Evolutionary conservation across 345 rosid species (phyloP), one percentile per base, ranked within the genome.

Genomic region (Brassica incana): DNA sequence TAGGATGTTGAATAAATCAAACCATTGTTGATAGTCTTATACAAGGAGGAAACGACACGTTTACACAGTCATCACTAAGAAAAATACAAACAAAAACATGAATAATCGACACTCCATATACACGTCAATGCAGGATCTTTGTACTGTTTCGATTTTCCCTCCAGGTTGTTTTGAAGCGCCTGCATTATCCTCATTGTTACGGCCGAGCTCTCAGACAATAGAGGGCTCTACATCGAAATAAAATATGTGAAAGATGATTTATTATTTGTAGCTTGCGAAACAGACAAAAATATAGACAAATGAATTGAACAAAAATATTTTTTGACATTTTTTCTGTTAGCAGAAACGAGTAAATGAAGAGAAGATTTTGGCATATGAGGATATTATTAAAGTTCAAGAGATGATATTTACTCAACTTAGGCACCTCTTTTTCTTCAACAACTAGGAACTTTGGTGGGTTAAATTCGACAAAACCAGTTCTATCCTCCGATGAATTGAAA

Each of bases 111-210:
- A 45, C 15, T 79, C 70, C 59, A 79, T 79, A 23, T 73, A 79
- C 82, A 79, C 15, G 96, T 95, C 91, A 95, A 83, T 77, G 98
- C 90, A 72, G 84, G 88, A 81, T 95, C 99, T 83, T 67, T 90
- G 77, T 93, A 95, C 89, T 95, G 99, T 89, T 93, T 95, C 14
- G 99, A 90, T 84, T 93, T 95, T 63, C 91, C 98, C 75, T 91
- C 98, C 83, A 95, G 85, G 87, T 95, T 95, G 73, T 89, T 90
- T 82, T 93, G 99, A 87, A 95, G 99, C 23, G 99, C 98, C 85
- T 91, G 99, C 98, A 95, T 95, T 71, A 95, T 93, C 74, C 87
- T 84, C 96, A 93, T 90, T 70, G 99, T 95, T 63, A 95, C 90
- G 23, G 94, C 18, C 18, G 18, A 16, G 18, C 18, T 16, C 18